Conservation (phyloP, 1,284 basidiomycete genomes). For the Fomitopsis pinicola region DNA sequence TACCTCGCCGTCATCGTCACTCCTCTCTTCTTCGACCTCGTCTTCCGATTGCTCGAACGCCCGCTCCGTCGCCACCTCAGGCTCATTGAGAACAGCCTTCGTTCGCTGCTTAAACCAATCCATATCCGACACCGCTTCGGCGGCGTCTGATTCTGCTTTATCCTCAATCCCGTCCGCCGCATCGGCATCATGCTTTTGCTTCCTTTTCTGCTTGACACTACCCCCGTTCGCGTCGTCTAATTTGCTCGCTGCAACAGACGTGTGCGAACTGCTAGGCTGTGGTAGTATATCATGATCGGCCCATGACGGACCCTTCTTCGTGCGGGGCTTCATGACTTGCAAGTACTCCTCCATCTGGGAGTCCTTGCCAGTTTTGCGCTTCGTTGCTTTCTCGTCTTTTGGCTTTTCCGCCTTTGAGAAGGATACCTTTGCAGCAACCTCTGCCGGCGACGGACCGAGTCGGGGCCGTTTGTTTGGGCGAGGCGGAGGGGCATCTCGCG, state of each 20-base stretch:
- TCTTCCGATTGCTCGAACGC: slow-evolving; percentile 60
- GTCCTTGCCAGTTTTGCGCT: slow-evolving; percentile 21
- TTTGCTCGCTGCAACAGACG: background rate
- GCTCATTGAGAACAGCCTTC: slow-evolving; percentile 42
- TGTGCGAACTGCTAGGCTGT: slow-evolving; percentile 4
- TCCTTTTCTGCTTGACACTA: slow-evolving; percentile 18
- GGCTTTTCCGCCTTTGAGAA: slow-evolving; percentile 4
- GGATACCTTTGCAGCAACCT: slow-evolving; percentile 15
- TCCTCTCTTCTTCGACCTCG: slow-evolving; percentile 33
- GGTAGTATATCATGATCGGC: slow-evolving; percentile 43
- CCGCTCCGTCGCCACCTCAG: slow-evolving; percentile 33
- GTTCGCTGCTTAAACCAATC: slow-evolving; percentile 76
- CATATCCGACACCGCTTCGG: slow-evolving; percentile 49
- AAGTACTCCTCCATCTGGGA: slow-evolving; percentile 54
- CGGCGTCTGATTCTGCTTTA: slow-evolving; percentile 8
- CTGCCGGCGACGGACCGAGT: slow-evolving; percentile 36
- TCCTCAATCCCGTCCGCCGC: slow-evolving; percentile 13
- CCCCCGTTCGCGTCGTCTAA: background rate
- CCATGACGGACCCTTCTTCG: slow-evolving; percentile 63
- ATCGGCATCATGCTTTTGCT: slow-evolving; percentile 10
- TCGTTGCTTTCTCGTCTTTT: background rate
- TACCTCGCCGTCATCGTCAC: slow-evolving; percentile 8
- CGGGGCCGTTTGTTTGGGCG: slow-evolving; percentile 69
- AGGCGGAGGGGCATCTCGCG: slow-evolving; percentile 60
- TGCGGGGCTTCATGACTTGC: slow-evolving; percentile 58